Evolutionary conservation across 768 basidiomycete genomes (phyloP).

Genomic region (Cystofilobasidium ferigula): DNA sequence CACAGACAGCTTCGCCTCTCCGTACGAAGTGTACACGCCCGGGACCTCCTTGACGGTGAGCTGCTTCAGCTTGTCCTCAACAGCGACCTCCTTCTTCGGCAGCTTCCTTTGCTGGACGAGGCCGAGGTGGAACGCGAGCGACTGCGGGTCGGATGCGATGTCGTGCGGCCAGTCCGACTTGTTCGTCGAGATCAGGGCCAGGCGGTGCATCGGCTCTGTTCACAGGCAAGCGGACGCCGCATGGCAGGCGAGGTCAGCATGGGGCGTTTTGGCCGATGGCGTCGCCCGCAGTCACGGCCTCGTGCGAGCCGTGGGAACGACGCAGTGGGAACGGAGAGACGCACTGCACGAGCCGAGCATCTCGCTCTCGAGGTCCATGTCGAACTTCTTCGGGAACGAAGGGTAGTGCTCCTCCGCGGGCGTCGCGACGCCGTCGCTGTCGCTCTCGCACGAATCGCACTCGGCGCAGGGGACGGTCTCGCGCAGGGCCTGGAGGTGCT

Average conservation of each 20-base stretch:
- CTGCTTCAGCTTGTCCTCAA: too few species aligned
- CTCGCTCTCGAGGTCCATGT: slow-evolving; percentile 63
- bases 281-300: too few species aligned
- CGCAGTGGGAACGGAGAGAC: too few species aligned
- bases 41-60: slow-evolving; percentile 34
- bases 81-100: slow-evolving; percentile 10
- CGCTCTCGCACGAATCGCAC: slow-evolving; percentile 1
- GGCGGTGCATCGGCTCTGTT: slow-evolving; percentile 26
- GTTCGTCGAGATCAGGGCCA: slow-evolving; percentile 83
- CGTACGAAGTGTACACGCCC: slow-evolving; percentile 52
- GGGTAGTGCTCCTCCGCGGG: slow-evolving; percentile 30
- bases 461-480: slow-evolving; percentile 6
- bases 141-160: slow-evolving; percentile 52
- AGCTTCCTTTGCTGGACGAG: slow-evolving; percentile 22
- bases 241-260: too few species aligned
- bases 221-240: too few species aligned
- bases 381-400: slow-evolving; percentile 60
- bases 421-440: neutral
- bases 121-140: slow-evolving; percentile 56
- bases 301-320: too few species aligned
- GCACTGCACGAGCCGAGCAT: slow-evolving; percentile 73
- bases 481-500: slow-evolving; percentile 3
- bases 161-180: slow-evolving; percentile 81
- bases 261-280: too few species aligned
- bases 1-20: slow-evolving; percentile 53